A percentile compares a stretch with the other conserved stretches of the same genome.
Conservation (phyloP, 2,329 filamentous ascomycete species). For the Emericellopsis atlantica region DNA sequence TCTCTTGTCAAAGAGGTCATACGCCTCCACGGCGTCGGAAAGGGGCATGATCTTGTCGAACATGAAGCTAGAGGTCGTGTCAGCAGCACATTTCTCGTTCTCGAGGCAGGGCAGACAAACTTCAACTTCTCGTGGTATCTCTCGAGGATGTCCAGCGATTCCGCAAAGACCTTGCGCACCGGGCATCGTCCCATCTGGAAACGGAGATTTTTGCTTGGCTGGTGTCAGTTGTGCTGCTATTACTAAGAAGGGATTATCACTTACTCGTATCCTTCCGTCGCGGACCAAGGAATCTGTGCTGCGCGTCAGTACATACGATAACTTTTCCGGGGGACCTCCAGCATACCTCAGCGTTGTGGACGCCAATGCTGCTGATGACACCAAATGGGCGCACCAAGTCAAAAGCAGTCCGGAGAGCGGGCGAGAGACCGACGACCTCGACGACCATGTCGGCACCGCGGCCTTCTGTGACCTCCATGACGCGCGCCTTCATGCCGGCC, state of each 20-base stretch:
- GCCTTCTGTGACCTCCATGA: constrained; percentile 65
- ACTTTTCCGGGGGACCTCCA: too few relatives aligned
- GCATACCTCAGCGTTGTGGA: constrained; percentile 57
- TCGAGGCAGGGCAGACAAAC: constrained; percentile 28
- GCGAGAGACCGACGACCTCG: constrained; percentile 61
- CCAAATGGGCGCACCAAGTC: constrained; percentile 63
- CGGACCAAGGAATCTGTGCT: constrained; percentile 51
- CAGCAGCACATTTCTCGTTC: constrained; percentile 6
- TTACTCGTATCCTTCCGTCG: constrained; percentile 47
- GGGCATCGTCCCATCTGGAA: constrained; percentile 69
- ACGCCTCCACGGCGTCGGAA: constrained; percentile 52
- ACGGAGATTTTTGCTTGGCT: constrained; percentile 52
- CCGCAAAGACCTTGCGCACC: constrained; percentile 46
- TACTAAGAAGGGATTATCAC: constrained; percentile 7
- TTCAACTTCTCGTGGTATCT: constrained; percentile 54
- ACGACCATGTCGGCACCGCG: constrained; percentile 78
- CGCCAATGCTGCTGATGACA: constrained; percentile 61
- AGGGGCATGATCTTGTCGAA: constrained; percentile 64
- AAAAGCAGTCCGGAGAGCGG: constrained; percentile 57
- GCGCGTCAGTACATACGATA: too few relatives aligned
- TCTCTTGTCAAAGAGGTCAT: constrained; percentile 61
- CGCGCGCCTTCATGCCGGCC: constrained; percentile 51
- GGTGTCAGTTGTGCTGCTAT: constrained; percentile 1
- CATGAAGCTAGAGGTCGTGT: constrained; percentile 51
- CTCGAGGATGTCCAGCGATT: constrained; percentile 51